phyloP scores from a whole-genome alignment of 2,329 filamentous ascomycete species.

The Cytospora piceae region DNA sequence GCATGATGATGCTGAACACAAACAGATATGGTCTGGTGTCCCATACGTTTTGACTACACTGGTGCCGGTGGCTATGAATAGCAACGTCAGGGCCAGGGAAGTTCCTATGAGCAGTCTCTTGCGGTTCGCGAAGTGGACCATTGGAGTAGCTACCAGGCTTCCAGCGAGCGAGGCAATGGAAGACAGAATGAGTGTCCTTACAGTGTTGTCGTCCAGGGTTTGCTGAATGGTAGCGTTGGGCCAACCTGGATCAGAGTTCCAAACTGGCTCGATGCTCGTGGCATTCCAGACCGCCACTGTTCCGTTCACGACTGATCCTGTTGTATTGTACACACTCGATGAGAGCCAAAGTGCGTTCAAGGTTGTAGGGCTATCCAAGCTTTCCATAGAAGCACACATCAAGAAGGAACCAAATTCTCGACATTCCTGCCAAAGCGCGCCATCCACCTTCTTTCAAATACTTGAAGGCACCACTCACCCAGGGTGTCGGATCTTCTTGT shows the following conservation, averaged over 20 bases:
- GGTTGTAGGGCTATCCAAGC: constrained; percentile 48
- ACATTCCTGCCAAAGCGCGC: constrained; percentile 43
- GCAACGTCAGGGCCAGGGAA: constrained; percentile 22
- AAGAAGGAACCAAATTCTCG: constrained; percentile 56
- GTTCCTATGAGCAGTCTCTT: constrained; percentile 28
- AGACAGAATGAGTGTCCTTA: constrained; percentile 15
- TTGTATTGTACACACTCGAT: constrained; percentile 1
- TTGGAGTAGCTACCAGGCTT: constrained; percentile 28
- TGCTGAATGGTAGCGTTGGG: constrained; percentile 32
- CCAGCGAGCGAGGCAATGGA: constrained; percentile 31
- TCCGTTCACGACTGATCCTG: neutral
- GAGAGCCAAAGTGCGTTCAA: constrained; percentile 44
- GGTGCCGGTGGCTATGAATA: constrained; percentile 32
- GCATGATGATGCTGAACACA: constrained; percentile 12
- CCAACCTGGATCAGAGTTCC: constrained; percentile 31
- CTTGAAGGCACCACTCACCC: constrained; percentile 31
- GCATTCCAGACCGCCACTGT: neutral
- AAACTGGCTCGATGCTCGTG: constrained; percentile 6
- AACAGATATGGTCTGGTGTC: constrained; percentile 20
- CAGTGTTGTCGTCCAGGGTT: constrained; percentile 25
- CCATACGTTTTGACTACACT: constrained; percentile 32
- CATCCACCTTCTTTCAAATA: constrained; percentile 39
- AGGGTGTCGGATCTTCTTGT: constrained; percentile 14
- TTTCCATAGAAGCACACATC: constrained; percentile 60
- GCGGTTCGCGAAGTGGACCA: constrained; percentile 31